Evolutionary conservation across 495 filamentous ascomycete species (phyloP).

Genomic region (Aspergillus wentii): DNA sequence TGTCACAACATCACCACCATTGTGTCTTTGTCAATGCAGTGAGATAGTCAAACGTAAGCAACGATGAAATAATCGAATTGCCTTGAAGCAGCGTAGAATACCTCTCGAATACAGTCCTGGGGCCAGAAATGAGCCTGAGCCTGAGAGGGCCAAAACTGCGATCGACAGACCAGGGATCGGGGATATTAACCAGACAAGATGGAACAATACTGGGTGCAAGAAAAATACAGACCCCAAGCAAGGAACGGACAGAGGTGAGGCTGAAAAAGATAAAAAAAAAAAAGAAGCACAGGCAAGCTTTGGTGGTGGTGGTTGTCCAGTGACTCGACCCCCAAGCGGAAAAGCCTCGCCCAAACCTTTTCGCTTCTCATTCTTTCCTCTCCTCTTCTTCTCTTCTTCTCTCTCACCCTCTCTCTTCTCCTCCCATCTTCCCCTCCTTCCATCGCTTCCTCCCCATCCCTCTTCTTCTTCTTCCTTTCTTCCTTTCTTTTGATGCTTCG

Average conservation of each 20-base stretch:
- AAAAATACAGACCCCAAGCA: not conserved
- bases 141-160: no score
- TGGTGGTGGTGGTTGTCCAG: not conserved
- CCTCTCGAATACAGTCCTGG: no score
- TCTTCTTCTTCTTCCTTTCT: conserved; percentile 14
- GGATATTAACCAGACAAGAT: not conserved
- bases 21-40: no score
- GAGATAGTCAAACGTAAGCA: no score
- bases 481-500: conserved; percentile 24
- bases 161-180: no score
- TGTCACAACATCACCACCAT: no score
- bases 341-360: not conserved
- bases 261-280: not conserved
- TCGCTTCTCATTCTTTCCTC: conserved; percentile 3
- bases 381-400: conserved; percentile 4
- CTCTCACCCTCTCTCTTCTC: conserved; percentile 3
- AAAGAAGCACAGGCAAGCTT: not conserved
- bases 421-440: conserved; percentile 6
- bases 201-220: not conserved
- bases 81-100: no score
- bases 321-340: not conserved
- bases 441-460: conserved; percentile 6
- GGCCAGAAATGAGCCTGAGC: no score
- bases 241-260: not conserved
- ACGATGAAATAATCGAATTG: no score